A percentile compares a stretch with the other conserved stretches of the same genome.
phyloP scores from a whole-genome alignment of 768 basidiomycete species.

The Amanita polypyramis region DNA sequence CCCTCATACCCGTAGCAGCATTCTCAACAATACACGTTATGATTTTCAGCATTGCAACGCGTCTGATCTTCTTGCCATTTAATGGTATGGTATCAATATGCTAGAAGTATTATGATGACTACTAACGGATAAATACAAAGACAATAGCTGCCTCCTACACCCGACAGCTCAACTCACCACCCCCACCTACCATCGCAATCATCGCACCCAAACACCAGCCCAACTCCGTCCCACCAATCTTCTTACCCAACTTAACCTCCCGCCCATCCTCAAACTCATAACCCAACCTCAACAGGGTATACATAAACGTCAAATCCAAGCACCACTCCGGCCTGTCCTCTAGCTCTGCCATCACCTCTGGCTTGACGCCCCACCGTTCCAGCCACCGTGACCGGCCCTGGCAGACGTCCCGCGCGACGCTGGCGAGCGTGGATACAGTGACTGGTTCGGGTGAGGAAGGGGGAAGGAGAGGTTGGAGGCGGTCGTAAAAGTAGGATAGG shows the following conservation, averaged over 20 bases:
- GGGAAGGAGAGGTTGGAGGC: conserved; percentile 65
- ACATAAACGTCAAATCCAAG: conserved; percentile 93
- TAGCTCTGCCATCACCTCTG: conserved; percentile 46
- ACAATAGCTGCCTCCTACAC: too few relatives aligned
- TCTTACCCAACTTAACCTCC: conserved; percentile 73
- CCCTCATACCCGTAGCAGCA: neutral
- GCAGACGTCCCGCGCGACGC: conserved; percentile 66
- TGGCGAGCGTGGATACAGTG: conserved; percentile 47
- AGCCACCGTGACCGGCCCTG: conserved; percentile 54
- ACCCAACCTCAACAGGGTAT: conserved; percentile 74
- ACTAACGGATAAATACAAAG: too few relatives aligned
- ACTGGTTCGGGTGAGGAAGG: conserved; percentile 15
- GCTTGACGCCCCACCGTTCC: conserved; percentile 29
- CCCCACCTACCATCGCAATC: conserved; percentile 56
- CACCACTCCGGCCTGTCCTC: conserved; percentile 88
- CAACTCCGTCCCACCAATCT: conserved; percentile 81
- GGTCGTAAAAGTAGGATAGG: conserved; percentile 98
- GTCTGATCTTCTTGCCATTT: too few relatives aligned
- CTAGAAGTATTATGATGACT: too few relatives aligned
- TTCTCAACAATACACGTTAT: neutral
- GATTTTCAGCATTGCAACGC: too few relatives aligned
- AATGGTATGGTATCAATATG: too few relatives aligned
- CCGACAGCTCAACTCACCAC: conserved; percentile 47
- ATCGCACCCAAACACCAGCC: conserved; percentile 91
- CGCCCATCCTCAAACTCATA: conserved; percentile 77